Evolutionary conservation across 371 early-diverging fungal species (phyloP).

Genomic region (Mucor piriformis): DNA sequence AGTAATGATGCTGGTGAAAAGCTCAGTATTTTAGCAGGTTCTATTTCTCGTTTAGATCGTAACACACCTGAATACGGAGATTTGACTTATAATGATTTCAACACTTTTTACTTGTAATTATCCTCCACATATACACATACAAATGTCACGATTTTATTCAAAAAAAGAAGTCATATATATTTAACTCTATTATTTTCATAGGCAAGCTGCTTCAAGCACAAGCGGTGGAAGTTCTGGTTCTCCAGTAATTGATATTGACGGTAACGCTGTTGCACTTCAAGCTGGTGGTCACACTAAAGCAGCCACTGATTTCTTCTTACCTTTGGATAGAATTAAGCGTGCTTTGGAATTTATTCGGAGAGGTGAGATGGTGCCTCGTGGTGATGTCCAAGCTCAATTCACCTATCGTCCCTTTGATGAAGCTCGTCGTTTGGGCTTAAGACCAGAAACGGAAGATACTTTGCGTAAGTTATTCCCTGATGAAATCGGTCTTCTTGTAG

Average conservation of each 20-base stretch:
- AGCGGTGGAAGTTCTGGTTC: slow-evolving; percentile 88
- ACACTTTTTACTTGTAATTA: slow-evolving; percentile 74
- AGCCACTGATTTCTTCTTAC: slow-evolving; percentile 93
- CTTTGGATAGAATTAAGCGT: slow-evolving; percentile 80
- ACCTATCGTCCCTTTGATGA: slow-evolving; percentile 78
- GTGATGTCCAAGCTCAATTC: slow-evolving; percentile 88
- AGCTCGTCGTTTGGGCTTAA: slow-evolving; percentile 73
- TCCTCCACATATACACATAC: neutral
- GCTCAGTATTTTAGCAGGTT: slow-evolving; percentile 85
- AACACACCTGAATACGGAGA: slow-evolving; percentile 66
- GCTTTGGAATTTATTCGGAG: slow-evolving; percentile 76
- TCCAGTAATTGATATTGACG: slow-evolving; percentile 91
- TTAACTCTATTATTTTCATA: slow-evolving; percentile 4
- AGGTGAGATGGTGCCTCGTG: slow-evolving; percentile 77
- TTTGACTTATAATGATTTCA: slow-evolving; percentile 74
- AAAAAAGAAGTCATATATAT: neutral
- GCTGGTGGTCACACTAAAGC: slow-evolving; percentile 84
- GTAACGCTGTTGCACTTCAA: slow-evolving; percentile 91
- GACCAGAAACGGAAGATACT: slow-evolving; percentile 67
- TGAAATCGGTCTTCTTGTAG: slow-evolving; percentile 90
- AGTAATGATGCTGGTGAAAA: slow-evolving; percentile 94
- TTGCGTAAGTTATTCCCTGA: slow-evolving; percentile 69
- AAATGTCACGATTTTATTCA: neutral
- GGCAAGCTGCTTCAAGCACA: slow-evolving; percentile 78
- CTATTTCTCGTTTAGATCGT: slow-evolving; percentile 88